Conservation (phyloP, 2,329 filamentous ascomycete genomes). For the Calonectria honghensis region DNA sequence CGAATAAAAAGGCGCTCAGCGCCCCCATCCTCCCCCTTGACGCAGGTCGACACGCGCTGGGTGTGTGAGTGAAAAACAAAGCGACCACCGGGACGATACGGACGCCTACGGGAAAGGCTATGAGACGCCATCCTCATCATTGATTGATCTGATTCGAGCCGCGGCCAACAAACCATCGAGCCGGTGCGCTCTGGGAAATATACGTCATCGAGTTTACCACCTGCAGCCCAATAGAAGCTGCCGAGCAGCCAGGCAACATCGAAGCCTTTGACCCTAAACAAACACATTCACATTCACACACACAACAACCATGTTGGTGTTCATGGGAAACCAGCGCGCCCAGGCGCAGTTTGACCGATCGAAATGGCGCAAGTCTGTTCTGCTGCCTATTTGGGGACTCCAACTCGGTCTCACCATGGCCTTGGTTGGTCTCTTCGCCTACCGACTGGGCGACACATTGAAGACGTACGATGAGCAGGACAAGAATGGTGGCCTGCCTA, state of each 20-base stretch:
- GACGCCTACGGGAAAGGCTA: slow-evolving; percentile 25
- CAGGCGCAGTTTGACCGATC: slow-evolving; percentile 72
- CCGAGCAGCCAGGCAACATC: slow-evolving; percentile 28
- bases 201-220: slow-evolving; percentile 7
- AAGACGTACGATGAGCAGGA: slow-evolving; percentile 64
- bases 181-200: slow-evolving; percentile 40
- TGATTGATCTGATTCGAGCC: slow-evolving; percentile 39
- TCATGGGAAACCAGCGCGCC: slow-evolving; percentile 67
- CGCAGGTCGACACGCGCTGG: slow-evolving; percentile 1
- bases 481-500: slow-evolving; percentile 62
- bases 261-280: slow-evolving; percentile 15
- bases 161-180: slow-evolving; percentile 42
- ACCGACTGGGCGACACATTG: slow-evolving; percentile 69
- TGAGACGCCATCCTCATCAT: slow-evolving; percentile 32
- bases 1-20: slow-evolving; percentile 34
- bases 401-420: slow-evolving; percentile 68
- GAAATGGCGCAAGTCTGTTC: slow-evolving; percentile 68
- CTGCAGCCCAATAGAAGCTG: slow-evolving; percentile 28
- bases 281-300: background rate
- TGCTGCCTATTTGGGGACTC: slow-evolving; percentile 70
- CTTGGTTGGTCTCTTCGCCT: slow-evolving; percentile 72
- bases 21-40: slow-evolving; percentile 3
- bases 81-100: slow-evolving; percentile 1
- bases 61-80: slow-evolving; percentile 25
- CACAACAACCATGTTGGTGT: slow-evolving; percentile 34